A percentile compares a stretch with the other conserved stretches of the same genome.
phyloP scores from a whole-genome alignment of 2,329 filamentous ascomycete genomes.

The Paecilomyces dactylethromorphus region DNA sequence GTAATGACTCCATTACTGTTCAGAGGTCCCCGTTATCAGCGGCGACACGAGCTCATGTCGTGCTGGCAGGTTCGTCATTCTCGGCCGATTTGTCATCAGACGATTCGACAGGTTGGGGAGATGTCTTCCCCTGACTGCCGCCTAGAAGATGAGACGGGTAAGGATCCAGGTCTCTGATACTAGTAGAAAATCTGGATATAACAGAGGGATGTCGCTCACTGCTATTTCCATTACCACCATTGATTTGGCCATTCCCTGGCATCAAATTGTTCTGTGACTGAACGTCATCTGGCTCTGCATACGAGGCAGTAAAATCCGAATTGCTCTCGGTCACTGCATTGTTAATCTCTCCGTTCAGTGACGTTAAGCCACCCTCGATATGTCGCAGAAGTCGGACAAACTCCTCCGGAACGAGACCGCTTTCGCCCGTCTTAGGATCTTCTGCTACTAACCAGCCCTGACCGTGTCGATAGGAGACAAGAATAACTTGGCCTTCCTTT shows the following conservation, averaged over 20 bases:
- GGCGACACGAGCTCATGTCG: background rate
- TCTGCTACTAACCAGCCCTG: conserved; percentile 97
- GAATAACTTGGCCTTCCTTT: conserved; percentile 90
- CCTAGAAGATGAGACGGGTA: conserved; percentile 38
- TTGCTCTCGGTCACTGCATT: conserved; percentile 41
- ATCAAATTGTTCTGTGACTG: conserved; percentile 21
- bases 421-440: conserved; percentile 89
- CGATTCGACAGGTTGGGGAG: conserved; percentile 19
- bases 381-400: conserved; percentile 89
- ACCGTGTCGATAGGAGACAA: conserved; percentile 91
- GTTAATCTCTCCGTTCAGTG: conserved; percentile 52
- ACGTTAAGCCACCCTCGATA: conserved; percentile 83
- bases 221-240: conserved; percentile 14
- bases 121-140: conserved; percentile 14
- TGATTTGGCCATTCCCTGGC: conserved; percentile 25
- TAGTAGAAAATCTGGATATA: conserved; percentile 47
- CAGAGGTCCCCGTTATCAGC: background rate
- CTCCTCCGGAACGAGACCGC: conserved; percentile 89
- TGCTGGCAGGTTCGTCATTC: conserved; percentile 5
- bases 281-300: conserved; percentile 27
- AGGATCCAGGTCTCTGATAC: conserved; percentile 44
- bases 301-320: conserved; percentile 48
- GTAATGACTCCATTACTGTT: background rate
- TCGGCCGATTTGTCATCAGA: conserved; percentile 11
- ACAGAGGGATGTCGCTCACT: conserved; percentile 37